Conservation (phyloP, 202 grass and related monocot species). For the Brachypodium distachyon region DNA sequence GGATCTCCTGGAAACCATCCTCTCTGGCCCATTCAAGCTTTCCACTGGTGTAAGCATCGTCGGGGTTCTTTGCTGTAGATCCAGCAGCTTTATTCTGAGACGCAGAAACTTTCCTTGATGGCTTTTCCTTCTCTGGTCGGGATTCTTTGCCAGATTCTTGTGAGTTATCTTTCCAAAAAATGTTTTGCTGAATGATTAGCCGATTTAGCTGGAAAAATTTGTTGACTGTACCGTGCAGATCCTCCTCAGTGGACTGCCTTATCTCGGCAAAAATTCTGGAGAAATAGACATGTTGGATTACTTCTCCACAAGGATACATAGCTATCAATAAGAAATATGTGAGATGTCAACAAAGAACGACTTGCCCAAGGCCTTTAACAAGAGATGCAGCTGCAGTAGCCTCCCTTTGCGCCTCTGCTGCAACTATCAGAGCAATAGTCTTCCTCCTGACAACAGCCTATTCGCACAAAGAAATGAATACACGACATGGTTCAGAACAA, state of each 20-base stretch:
- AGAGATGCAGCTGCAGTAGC: slow-evolving; percentile 73
- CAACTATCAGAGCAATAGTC: slow-evolving; percentile 78
- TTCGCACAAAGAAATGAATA: slow-evolving; percentile 28
- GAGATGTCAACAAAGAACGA: neutral
- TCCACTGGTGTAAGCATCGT: slow-evolving; percentile 43
- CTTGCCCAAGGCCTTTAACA: slow-evolving; percentile 87
- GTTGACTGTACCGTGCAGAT: slow-evolving; percentile 53
- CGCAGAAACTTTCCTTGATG: slow-evolving; percentile 36
- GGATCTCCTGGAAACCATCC: slow-evolving; percentile 86
- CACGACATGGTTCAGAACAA: neutral
- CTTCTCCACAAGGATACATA: neutral
- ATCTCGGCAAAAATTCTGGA: slow-evolving; percentile 81
- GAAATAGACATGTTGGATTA: neutral
- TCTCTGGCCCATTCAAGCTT: slow-evolving; percentile 73
- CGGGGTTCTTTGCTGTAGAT: slow-evolving; percentile 30
- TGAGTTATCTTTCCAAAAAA: slow-evolving; percentile 46
- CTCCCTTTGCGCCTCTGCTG: slow-evolving; percentile 93
- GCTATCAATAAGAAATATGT: neutral
- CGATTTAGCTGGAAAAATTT: slow-evolving; percentile 85
- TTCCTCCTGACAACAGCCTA: slow-evolving; percentile 85
- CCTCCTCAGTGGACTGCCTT: slow-evolving; percentile 40
- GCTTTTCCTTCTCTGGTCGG: slow-evolving; percentile 51
- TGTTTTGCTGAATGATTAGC: slow-evolving; percentile 60
- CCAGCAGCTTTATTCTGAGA: slow-evolving; percentile 34
- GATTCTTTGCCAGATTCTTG: slow-evolving; percentile 36